phyloP scores from a whole-genome alignment of 2,329 filamentous ascomycete genomes.

The Arachnopeziza araneosa region DNA sequence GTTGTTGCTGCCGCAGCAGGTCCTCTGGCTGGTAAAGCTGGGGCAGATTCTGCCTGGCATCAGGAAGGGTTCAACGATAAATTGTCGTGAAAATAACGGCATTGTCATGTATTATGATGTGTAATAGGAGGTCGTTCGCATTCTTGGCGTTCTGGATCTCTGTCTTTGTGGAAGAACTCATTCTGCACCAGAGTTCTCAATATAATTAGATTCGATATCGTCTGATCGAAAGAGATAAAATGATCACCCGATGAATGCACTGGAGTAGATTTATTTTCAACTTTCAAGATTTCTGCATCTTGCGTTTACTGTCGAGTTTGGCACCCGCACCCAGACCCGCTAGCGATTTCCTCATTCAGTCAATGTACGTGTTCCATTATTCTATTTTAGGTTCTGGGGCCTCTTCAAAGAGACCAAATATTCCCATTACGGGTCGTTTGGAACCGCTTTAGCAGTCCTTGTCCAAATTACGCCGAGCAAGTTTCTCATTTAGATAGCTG shows the following conservation, averaged over 20 bases:
- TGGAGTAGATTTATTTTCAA: background rate
- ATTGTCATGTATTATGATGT: conserved; percentile 20
- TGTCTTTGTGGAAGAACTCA: background rate
- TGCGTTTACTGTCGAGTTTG: background rate
- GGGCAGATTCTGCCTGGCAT: conserved; percentile 46
- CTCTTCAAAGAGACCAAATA: background rate
- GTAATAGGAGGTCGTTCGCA: conserved; percentile 17
- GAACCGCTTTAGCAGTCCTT: background rate
- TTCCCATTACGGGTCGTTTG: background rate
- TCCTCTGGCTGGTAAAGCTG: conserved; percentile 33
- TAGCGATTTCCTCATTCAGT: background rate
- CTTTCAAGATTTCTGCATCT: background rate
- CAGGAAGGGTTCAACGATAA: conserved; percentile 41
- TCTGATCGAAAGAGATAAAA: background rate
- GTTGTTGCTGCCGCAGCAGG: conserved; percentile 39
- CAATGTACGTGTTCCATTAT: background rate
- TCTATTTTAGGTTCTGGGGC: background rate
- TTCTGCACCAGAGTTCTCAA: background rate
- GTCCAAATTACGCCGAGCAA: background rate
- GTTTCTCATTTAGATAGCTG: background rate
- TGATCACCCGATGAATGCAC: background rate
- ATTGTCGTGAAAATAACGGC: conserved; percentile 13
- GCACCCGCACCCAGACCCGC: background rate
- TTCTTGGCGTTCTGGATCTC: background rate
- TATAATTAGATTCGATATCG: background rate